A percentile compares a stretch with the other conserved stretches of the same genome.
phyloP scores from a whole-genome alignment of 2,329 filamentous ascomycete species.

The Elsinoe batatas region DNA sequence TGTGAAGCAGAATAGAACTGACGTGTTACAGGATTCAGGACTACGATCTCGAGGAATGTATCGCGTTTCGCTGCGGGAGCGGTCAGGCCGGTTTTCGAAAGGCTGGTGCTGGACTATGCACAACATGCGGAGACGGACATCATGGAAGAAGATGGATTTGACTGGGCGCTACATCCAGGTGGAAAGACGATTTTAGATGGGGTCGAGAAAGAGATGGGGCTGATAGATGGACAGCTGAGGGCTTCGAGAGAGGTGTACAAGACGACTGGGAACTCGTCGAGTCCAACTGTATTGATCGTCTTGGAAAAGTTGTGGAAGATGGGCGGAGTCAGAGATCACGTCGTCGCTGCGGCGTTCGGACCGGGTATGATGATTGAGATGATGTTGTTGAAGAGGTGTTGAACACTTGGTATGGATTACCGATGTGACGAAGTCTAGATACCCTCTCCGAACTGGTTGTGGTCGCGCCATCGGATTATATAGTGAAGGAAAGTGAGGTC shows the following conservation, averaged over 20 bases:
- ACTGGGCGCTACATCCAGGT: constrained; percentile 66
- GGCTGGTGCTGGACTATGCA: constrained; percentile 2
- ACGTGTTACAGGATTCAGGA: constrained; percentile 12
- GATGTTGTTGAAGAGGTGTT: constrained; percentile 49
- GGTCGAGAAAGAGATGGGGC: constrained; percentile 48
- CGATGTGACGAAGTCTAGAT: background rate
- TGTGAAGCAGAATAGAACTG: no score
- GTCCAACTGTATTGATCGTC: constrained; percentile 58
- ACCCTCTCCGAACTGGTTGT: no score
- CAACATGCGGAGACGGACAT: background rate
- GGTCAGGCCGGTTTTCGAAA: constrained; percentile 11
- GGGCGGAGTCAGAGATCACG: constrained; percentile 39
- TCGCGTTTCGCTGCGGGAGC: constrained; percentile 7
- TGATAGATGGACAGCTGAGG: constrained; percentile 54
- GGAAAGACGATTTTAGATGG: constrained; percentile 57
- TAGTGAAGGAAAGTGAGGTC: no score
- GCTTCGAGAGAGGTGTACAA: constrained; percentile 62
- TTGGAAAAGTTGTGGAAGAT: constrained; percentile 47
- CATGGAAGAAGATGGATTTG: constrained; percentile 42
- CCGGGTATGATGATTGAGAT: constrained; percentile 60
- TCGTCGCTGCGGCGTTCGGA: constrained; percentile 60
- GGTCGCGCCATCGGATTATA: no score
- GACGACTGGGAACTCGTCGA: constrained; percentile 58
- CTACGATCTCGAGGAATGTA: constrained; percentile 21
- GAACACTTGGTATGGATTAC: background rate